Evolutionary conservation across 768 basidiomycete genomes (phyloP).

Genomic region (Pholiota molesta): DNA sequence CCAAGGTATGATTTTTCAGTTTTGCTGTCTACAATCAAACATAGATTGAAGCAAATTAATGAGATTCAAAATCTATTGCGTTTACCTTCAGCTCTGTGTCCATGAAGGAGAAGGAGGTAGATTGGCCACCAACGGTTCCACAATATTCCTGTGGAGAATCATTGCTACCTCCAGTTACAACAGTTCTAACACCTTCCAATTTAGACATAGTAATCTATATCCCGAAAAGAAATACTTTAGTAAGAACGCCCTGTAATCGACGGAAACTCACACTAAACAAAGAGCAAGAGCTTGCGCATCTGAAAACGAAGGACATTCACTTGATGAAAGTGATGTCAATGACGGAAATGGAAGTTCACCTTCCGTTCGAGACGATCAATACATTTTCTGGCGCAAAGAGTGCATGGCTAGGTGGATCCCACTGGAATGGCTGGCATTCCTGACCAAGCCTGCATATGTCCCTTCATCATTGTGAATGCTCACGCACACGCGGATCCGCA

Average conservation of each 20-base stretch:
- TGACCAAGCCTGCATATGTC: conserved; percentile 39
- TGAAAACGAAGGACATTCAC: conserved; percentile 15
- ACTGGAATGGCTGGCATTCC: conserved; percentile 45
- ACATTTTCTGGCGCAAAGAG: conserved; percentile 54
- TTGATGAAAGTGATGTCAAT: background rate
- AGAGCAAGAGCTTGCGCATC: conserved; percentile 53
- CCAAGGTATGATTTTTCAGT: conserved; percentile 55
- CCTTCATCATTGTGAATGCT: background rate
- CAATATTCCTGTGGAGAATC: conserved; percentile 56
- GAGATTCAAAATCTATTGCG: background rate
- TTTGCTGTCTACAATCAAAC: conserved; percentile 41
- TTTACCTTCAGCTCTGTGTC: conserved; percentile 60
- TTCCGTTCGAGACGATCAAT: conserved; percentile 60
- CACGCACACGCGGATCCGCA: background rate
- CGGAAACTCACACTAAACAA: conserved; percentile 43
- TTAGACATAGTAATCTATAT: conserved; percentile 61
- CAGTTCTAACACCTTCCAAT: conserved; percentile 55
- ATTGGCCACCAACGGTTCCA: conserved; percentile 67
- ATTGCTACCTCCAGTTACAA: conserved; percentile 58
- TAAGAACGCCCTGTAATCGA: background rate
- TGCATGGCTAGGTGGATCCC: conserved; percentile 41
- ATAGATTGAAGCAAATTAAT: background rate
- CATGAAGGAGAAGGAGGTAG: conserved; percentile 57
- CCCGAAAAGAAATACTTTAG: background rate
- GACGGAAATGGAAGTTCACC: conserved; percentile 27